phyloP scores from a whole-genome alignment of 306 rosid species.

The Quercus mongolica region DNA sequence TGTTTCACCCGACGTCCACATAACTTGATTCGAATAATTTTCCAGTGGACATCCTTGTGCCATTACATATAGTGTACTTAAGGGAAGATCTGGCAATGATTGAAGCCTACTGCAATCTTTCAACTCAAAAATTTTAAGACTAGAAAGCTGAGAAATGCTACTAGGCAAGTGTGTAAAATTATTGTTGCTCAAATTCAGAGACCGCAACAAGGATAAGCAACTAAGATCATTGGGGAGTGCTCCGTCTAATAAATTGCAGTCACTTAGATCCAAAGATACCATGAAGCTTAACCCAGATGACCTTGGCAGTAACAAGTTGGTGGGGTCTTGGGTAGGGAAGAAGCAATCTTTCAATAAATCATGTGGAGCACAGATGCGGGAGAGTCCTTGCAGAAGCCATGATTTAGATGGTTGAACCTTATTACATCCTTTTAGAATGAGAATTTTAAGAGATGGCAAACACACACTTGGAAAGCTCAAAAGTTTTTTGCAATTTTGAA shows the following conservation, averaged over 20 bases:
- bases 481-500: constrained; percentile 10
- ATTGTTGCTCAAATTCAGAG: constrained; percentile 14
- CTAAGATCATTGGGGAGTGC: neutral
- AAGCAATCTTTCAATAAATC: neutral
- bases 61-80: neutral
- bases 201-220: constrained; percentile 13
- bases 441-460: constrained; percentile 12
- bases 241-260: constrained; percentile 7
- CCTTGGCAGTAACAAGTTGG: neutral
- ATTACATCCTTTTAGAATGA: constrained; percentile 7
- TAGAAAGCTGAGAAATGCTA: constrained; percentile 14
- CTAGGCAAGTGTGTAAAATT: neutral
- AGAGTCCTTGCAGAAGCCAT: neutral
- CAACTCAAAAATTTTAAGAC: constrained; percentile 4
- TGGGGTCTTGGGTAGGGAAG: neutral
- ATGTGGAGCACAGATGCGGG: neutral
- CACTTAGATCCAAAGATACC: constrained; percentile 4
- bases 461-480: neutral
- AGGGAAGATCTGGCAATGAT: constrained; percentile 4
- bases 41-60: neutral
- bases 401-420: neutral
- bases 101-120: neutral
- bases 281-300: neutral
- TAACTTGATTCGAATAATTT: neutral
- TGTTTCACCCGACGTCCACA: neutral